A percentile compares a stretch with the other conserved stretches of the same genome.
Evolutionary conservation across 2,329 filamentous ascomycete species (phyloP).

Genomic region (Fusarium mundagurra): DNA sequence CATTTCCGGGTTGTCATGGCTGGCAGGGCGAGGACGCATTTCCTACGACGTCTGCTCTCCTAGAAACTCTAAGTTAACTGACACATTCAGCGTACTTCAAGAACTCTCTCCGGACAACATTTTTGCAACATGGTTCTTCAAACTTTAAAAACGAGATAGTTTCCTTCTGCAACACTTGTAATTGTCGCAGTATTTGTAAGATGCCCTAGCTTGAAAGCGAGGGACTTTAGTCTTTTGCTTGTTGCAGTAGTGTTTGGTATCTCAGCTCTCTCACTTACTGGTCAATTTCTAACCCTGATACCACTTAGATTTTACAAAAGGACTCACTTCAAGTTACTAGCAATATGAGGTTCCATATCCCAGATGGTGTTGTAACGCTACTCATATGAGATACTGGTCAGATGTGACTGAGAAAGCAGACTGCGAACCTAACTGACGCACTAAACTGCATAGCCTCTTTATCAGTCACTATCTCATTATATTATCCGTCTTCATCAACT

Average conservation of each 20-base stretch:
- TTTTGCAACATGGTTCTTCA: accelerated
- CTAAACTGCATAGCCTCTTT: accelerated
- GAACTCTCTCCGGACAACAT: accelerated
- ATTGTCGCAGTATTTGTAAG: too few relatives aligned
- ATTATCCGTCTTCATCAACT: accelerated
- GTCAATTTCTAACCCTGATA: accelerated
- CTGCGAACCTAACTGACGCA: neutral
- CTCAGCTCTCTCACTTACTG: too few relatives aligned
- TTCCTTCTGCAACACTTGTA: too few relatives aligned
- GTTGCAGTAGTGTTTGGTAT: neutral
- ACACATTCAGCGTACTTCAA: accelerated
- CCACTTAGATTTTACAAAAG: accelerated
- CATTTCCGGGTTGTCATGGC: neutral
- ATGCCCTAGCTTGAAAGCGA: too few relatives aligned
- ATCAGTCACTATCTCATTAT: accelerated
- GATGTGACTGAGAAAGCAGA: neutral
- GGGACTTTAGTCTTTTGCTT: too few relatives aligned
- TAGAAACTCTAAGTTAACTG: accelerated
- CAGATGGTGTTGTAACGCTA: too few relatives aligned
- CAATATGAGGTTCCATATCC: neutral
- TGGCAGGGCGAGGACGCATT: neutral
- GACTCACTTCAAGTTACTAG: accelerated
- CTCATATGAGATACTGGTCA: neutral
- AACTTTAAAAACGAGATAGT: too few relatives aligned
- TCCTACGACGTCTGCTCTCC: accelerated